These are phyloP conservation scores for Inga laurina DNA, from an alignment of 306 rosid species.

Conservation along the genomic window DNA sequence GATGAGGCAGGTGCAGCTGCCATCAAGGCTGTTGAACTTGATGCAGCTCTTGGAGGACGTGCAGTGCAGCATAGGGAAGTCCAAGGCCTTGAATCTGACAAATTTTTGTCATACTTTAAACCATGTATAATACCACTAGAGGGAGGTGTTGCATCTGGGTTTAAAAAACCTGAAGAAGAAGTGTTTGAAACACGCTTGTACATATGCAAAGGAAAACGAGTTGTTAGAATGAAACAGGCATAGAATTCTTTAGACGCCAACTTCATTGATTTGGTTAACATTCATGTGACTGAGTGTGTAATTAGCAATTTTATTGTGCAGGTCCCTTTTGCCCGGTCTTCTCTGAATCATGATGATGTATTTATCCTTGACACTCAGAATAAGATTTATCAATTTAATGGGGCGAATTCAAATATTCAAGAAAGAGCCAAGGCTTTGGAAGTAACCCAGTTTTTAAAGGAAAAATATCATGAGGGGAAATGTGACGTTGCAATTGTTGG, in stretches of 20 bases:
- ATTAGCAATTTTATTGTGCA: conserved; percentile 46
- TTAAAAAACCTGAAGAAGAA: conserved; percentile 76
- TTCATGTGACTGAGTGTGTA: conserved; percentile 32
- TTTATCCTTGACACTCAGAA: conserved; percentile 84
- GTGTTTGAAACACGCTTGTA: conserved; percentile 85
- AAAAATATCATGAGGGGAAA: conserved; percentile 83
- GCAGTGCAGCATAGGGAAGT: conserved; percentile 96
- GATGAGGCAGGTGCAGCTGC: conserved; percentile 99
- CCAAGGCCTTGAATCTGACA: conserved; percentile 97
- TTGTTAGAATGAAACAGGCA: conserved; percentile 99
- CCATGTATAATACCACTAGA: conserved; percentile 98
- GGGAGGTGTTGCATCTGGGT: conserved; percentile 90
- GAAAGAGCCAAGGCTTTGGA: conserved; percentile 99
- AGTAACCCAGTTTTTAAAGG: conserved; percentile 92
- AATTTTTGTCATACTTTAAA: conserved; percentile 93
- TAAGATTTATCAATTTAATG: conserved; percentile 96
- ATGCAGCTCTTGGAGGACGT: conserved; percentile 91
- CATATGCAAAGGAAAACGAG: conserved; percentile 94
- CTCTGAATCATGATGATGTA: conserved; percentile 96
- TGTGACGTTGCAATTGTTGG: conserved; percentile 98
- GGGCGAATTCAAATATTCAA: conserved; percentile 96
- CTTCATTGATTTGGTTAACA: conserved; percentile 35
- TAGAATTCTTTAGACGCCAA: conserved; percentile 20
- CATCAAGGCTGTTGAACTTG: conserved; percentile 91
- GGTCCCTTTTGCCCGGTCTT: conserved; percentile 96